Conservation (phyloP, 1,284 basidiomycete genomes). For the Kwoniella shivajii region DNA sequence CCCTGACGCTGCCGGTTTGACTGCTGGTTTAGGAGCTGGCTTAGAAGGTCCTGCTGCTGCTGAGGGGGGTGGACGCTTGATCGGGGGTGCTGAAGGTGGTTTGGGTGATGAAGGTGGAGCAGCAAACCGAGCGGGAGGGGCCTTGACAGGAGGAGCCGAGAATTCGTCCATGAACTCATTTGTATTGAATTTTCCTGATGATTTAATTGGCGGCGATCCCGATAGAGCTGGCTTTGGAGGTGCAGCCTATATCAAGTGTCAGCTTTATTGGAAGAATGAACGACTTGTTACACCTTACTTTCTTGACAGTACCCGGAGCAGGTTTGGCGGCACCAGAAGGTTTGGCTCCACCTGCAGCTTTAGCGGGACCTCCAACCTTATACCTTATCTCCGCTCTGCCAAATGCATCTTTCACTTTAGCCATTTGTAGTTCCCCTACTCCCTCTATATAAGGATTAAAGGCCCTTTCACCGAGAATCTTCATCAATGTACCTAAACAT, state of each 20-base stretch:
- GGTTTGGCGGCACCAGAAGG: conserved; percentile 43
- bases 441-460: conserved; percentile 85
- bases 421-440: conserved; percentile 85
- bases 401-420: conserved; percentile 91
- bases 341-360: conserved; percentile 54
- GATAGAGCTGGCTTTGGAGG: conserved; percentile 17
- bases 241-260: conserved; percentile 1
- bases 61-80: conserved; percentile 21
- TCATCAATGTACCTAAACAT: conserved; percentile 90
- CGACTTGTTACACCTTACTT: conserved; percentile 35
- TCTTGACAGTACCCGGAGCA: conserved; percentile 54
- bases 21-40: conserved; percentile 44
- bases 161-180: conserved; percentile 27
- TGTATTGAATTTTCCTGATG: conserved; percentile 25
- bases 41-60: conserved; percentile 48
- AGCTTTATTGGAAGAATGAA: background rate
- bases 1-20: conserved; percentile 56
- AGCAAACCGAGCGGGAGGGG: conserved; percentile 40
- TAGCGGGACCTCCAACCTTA: conserved; percentile 62
- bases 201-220: conserved; percentile 38
- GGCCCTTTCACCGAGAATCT: conserved; percentile 92
- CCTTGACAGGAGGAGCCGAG: conserved; percentile 27
- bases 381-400: conserved; percentile 85
- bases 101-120: conserved; percentile 23
- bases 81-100: conserved; percentile 23